These are phyloP conservation scores for Alternaria hordeiaustralica DNA, from an alignment of 2,329 filamentous ascomycete genomes.

Conservation along the genomic window DNA sequence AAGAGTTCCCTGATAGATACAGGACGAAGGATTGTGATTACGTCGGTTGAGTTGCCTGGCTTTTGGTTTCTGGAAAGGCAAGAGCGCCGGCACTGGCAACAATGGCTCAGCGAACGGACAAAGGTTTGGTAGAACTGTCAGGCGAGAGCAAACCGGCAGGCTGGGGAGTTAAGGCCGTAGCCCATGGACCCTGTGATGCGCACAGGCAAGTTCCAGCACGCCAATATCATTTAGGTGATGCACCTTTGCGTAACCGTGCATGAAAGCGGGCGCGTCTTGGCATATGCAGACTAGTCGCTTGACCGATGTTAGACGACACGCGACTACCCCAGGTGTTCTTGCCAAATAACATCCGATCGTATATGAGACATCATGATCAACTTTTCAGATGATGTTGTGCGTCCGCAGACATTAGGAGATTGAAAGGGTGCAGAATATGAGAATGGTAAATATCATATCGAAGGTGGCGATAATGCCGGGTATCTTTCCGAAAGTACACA, in stretches of 20 bases:
- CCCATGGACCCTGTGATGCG: not conserved
- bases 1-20: not conserved
- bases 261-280: not conserved
- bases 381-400: not conserved
- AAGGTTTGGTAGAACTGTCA: not conserved
- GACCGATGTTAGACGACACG: not conserved
- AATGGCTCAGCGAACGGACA: not conserved
- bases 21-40: not conserved
- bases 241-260: not conserved
- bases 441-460: not conserved
- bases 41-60: not conserved
- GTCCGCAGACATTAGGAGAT: not conserved
- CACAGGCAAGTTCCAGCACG: not conserved
- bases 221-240: not conserved
- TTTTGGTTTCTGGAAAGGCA: not conserved
- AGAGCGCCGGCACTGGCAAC: not conserved
- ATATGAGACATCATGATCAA: not conserved
- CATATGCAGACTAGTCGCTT: not conserved
- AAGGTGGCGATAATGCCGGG: conserved; percentile 14
- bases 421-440: not conserved
- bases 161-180: not conserved
- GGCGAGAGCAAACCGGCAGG: not conserved
- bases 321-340: not conserved
- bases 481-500: conserved; percentile 14
- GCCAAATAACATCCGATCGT: not conserved